These are phyloP conservation scores for Orychophragmus violaceus DNA, from an alignment of 345 rosid genomes.

Conservation along the genomic window DNA sequence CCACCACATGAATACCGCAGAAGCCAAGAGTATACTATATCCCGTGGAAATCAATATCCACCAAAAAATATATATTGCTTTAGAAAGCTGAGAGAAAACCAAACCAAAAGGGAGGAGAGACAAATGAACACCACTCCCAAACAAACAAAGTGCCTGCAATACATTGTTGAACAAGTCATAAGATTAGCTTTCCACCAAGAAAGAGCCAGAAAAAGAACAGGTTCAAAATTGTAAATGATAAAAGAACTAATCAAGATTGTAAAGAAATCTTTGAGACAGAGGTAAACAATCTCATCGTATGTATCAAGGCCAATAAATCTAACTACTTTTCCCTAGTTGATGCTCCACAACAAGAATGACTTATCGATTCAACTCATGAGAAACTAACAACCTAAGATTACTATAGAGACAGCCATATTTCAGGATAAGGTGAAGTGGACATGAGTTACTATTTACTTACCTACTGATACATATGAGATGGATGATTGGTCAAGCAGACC, in stretches of 20 bases:
- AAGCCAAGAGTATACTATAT: conserved; percentile 22
- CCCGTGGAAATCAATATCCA: conserved; percentile 1
- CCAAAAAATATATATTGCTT: background rate
- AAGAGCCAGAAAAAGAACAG: background rate
- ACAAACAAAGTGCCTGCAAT: conserved; percentile 25
- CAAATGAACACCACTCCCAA: conserved; percentile 13
- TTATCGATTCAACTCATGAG: background rate
- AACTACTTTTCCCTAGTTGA: background rate
- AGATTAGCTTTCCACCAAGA: background rate
- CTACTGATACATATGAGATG: conserved; percentile 14
- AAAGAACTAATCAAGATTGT: too few relatives aligned
- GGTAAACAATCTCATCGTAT: too few relatives aligned
- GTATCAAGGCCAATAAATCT: background rate
- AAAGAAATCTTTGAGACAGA: too few relatives aligned
- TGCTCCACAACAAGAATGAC: background rate
- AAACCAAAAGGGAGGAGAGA: conserved; percentile 7
- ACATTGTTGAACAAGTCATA: conserved; percentile 13
- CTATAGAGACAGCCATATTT: background rate
- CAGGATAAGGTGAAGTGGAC: background rate
- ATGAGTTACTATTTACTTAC: conserved; percentile 22
- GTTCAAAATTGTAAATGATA: background rate
- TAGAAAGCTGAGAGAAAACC: background rate
- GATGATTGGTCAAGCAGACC: conserved; percentile 12
- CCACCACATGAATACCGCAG: conserved; percentile 26
- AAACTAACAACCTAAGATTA: background rate